Evolutionary conservation across 1,139 yeast species (phyloP), one percentile per base, ranked within the genome.

Genomic region (Yamadazyma diospyri): DNA sequence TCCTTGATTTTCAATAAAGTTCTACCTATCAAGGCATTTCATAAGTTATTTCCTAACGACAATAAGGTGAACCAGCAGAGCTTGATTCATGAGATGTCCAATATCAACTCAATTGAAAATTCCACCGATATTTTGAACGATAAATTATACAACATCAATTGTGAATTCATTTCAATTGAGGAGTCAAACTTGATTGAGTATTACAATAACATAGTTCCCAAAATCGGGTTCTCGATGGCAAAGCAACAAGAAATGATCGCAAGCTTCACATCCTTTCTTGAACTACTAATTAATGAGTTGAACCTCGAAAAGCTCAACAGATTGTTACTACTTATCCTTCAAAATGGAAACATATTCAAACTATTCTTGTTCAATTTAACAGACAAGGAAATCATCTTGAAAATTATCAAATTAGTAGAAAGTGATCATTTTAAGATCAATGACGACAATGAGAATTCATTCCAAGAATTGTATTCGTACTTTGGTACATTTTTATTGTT

Each of bases 401-500:
- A 52, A 35, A 40, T 69, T 25, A 53, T 64, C 4, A 57, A 54
- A 19, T 59, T 59, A 36, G 46, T 68, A 12, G 74, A 69, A 39
- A 40, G 40, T 20, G 64, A 64, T 22, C 39, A 50, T 5, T 66
- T 65, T 35, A 52, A 48, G 27, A 49, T 54, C 17, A 72, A 62
- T 26, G 71, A 68, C 14, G 49, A 41, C 29, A 80, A 72, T 29
- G 78, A 71, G 32, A 68, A 72, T 32, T 76, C 78, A 46, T 75
- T 76, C 45, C 92, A 81, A 50, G 92, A 83, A 22, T 54, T 66
- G n/a, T 83, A 78, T 48, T 65, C 84, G 1, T 78, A 81, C 34
- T 77, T 81, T 51, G 89, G 94, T 0, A 62, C 73, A 12, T 56
- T 78, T 2, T 47, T 81, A 16, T 53, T 81, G 25, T 67, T 80